Evolutionary conservation across 2,329 filamentous ascomycete genomes (phyloP).

Genomic region (Trichophyton mentagrophytes): DNA sequence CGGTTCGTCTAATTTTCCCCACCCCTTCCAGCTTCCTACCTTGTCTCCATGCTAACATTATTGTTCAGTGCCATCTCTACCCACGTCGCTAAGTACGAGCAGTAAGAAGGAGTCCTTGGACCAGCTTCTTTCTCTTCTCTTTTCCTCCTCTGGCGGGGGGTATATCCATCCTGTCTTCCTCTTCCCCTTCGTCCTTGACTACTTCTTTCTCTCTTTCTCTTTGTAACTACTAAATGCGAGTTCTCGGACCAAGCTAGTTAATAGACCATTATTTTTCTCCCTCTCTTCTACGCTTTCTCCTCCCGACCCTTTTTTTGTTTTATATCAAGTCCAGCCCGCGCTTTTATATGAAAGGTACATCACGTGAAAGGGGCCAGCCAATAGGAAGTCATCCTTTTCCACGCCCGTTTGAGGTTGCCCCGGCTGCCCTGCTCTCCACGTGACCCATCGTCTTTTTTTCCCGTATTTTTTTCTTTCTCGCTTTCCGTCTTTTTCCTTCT

Average conservation of each 20-base stretch:
- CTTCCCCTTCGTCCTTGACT: not conserved
- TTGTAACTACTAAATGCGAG: not conserved
- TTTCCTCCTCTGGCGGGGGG: not conserved
- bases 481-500: not conserved
- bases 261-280: not conserved
- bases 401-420: not conserved
- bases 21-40: not conserved
- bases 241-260: not conserved
- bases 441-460: not conserved
- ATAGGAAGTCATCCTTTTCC: not conserved
- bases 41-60: conserved; percentile 13
- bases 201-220: not conserved
- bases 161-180: not conserved
- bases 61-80: conserved; percentile 55
- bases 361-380: not conserved
- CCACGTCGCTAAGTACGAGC: conserved; percentile 61
- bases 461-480: not conserved
- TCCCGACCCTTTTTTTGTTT: not conserved
- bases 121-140: not conserved
- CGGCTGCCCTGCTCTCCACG: not conserved
- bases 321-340: not conserved
- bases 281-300: not conserved
- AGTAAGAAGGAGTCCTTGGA: not conserved
- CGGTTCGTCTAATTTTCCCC: conserved; percentile 41
- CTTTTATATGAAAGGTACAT: not conserved